Percentiles rank a stretch among this genome's conserved stretches.
Evolutionary conservation across 2,329 filamentous ascomycete species (phyloP).

Genomic region (Pleomassaria siparia): DNA sequence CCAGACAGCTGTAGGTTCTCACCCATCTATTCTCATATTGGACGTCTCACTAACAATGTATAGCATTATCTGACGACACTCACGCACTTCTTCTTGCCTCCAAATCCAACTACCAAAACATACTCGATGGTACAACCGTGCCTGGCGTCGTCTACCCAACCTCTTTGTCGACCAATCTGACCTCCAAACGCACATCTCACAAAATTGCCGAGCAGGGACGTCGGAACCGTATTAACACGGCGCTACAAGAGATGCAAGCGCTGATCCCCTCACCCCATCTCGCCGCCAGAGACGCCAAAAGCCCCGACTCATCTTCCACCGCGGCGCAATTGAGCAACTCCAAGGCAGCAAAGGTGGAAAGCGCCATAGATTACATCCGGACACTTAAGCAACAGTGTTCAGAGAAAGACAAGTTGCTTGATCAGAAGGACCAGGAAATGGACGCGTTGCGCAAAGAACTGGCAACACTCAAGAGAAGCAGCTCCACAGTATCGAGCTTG

Average conservation of each 20-base stretch:
- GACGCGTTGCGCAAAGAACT: conserved; percentile 54
- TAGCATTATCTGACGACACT: conserved; percentile 56
- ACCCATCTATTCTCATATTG: not conserved
- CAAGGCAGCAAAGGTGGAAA: conserved; percentile 97
- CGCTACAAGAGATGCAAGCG: conserved; percentile 85
- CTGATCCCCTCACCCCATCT: conserved; percentile 67
- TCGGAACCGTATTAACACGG: conserved; percentile 91
- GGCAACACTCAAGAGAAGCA: conserved; percentile 27
- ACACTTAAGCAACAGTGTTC: conserved; percentile 73
- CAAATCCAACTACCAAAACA: conserved; percentile 98
- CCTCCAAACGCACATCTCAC: conserved; percentile 94
- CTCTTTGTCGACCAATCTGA: conserved; percentile 88
- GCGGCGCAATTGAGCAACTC: conserved; percentile 55
- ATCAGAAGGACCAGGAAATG: conserved; percentile 65
- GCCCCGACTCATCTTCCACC: conserved; percentile 38
- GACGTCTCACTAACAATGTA: conserved; percentile 15
- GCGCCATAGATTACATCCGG: conserved; percentile 94
- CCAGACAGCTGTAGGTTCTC: conserved; percentile 63
- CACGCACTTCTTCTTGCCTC: conserved; percentile 79
- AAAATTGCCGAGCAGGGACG: conserved; percentile 97
- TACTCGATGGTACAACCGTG: conserved; percentile 87
- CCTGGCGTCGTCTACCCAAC: conserved; percentile 90
- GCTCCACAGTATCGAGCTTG: conserved; percentile 1
- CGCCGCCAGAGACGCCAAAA: conserved; percentile 26
- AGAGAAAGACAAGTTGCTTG: conserved; percentile 64